Base-by-base conservation (phyloP, 2,329 filamentous ascomycete species). In the Elsinoe necatrix region DNA sequence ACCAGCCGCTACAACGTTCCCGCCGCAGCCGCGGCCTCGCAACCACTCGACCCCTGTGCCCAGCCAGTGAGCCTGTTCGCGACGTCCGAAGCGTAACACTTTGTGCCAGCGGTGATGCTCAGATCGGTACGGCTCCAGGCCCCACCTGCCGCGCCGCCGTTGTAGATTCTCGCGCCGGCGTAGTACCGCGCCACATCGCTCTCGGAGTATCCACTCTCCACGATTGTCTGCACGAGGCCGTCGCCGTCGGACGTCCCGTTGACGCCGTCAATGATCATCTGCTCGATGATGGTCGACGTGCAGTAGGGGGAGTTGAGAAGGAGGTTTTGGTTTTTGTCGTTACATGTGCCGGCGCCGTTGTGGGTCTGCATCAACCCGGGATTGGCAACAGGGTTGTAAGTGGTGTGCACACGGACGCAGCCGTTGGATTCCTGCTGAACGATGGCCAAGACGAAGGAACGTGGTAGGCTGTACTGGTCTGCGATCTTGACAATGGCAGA, bases 41-140 rank as follows among this genome's bases (percentile, higher is more conserved):
- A 45, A 5, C 41, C 41, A 25, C 41, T 45, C 45, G 25, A 27
- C 25, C 45, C 45, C 14, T 50, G 25, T 2, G 25, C 29, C 73
- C 73, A 76, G 11, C 74, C 72, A 14, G 66, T 65, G 41, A 78
- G 65, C 43, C 75, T 68, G 62, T 78, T 78, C 48, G 78, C 77
- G 60, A 80, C 68, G 60, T 80, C 78, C 16, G 68, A 72, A 7
- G 72, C 69, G 63, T 81, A 81, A 68, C 76, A 79, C 59, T 72
- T 70, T 16, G 76, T 77, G 29, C 70, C 72, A 63, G 76, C 70
- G 31, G 74, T 75, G 39, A 75, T 68, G 43, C 73, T 73, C 18
- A 67, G 27, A 55, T 64, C 55, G 18, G 51, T 60, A 7, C 57
- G 27, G 55, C 69, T 67, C 39, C 72, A 68, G 5, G 74, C 64